Evolutionary conservation across 129 eudicot species (phyloP), one percentile per base, ranked within the genome.

Genomic region (Logfia minima): DNA sequence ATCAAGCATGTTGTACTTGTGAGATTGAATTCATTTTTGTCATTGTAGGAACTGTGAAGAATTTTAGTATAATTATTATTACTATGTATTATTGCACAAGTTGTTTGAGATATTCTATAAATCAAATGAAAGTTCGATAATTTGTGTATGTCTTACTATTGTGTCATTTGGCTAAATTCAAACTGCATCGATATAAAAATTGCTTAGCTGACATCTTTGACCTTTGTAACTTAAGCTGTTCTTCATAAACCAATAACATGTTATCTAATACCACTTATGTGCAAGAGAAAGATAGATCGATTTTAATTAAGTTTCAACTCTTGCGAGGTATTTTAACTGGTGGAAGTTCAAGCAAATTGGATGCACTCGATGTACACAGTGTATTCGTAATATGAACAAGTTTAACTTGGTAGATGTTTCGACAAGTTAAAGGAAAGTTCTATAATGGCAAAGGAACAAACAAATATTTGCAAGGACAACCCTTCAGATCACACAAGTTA

Each of bases 11-110:
- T 43, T 69, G 68, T 68, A 35, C 31, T 53, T 68, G 75, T 76
- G 53, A 66, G 34, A 65, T 22, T 76, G 48, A 18, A 18, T 79
- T 71, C 82, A 79, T 24, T 70, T 79, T 70, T 79, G 77, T 70
- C 37, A 53, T 68, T 58, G 59, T 61, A 75, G 79, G 71, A 75
- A 41, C 70, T 43, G 61, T 43, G 62, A 28, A 74, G n/a, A 51
- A 59, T 18, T 63, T 63, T 41, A 66, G 60, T 41, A 39, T 61
- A 58, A 53, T 14, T 53, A 16, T 53, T 53, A 13, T 17, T 22
- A 53, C 59, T 53, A 13, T 4, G 59, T 16, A 53, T 53, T 56
- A 17, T n/a, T n/a, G 0, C 10, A 1, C 10, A 56, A 6, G 3
- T 6, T n/a, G 26, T 56, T 56, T 56, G 11, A n/a, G 51, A 55